Evolutionary conservation across 305 asterid species (phyloP), one percentile per base, ranked within the genome.

Genomic region (Coffea humblotiana): DNA sequence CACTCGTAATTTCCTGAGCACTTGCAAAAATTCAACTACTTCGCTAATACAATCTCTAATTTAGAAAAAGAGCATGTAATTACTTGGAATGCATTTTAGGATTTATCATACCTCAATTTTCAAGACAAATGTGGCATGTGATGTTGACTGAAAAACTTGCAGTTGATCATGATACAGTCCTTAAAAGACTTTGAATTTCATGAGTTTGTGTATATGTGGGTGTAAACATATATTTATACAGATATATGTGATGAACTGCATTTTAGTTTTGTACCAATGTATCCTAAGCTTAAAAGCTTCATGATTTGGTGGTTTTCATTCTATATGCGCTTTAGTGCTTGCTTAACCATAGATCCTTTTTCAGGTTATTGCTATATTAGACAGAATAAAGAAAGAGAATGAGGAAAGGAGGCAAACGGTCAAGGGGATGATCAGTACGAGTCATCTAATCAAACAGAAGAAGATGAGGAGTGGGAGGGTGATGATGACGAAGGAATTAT

Each of bases 351-450:
- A 21, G 29, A 65, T 18, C 61, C 21, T 51, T 51, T 77, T 84
- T 83, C 91, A 96, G 99, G 98, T 96, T 25, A 89, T 94, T 79
- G 94, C 97, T 78, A 96, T 96, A 87, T 83, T 96, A 76, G 99
- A 96, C 86, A 91, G 74, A 75, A 37, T 37, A 37, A 37, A 37
- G 43, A 37, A 37, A 37, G 43, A 37, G 43, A 37, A 37, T 5
- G 43, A 37, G 43, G 43, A 37, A 37, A 37, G 43, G 43, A 37
- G 43, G 43, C 43, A 37, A 37, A 37, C 0, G 5, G 43, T 37
- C 43, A 37, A 37, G 43, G 43, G 43, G 43, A 37, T 37, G 43
- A 37, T 37, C 6, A 37, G 43, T 37, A 3, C 6, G 43, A 37
- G 43, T 37, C 43, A 37, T 37, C 43, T 37, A 37, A 37, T 37